Conservation (phyloP, 2,329 filamentous ascomycete genomes). For the Fusarium irregulare region DNA sequence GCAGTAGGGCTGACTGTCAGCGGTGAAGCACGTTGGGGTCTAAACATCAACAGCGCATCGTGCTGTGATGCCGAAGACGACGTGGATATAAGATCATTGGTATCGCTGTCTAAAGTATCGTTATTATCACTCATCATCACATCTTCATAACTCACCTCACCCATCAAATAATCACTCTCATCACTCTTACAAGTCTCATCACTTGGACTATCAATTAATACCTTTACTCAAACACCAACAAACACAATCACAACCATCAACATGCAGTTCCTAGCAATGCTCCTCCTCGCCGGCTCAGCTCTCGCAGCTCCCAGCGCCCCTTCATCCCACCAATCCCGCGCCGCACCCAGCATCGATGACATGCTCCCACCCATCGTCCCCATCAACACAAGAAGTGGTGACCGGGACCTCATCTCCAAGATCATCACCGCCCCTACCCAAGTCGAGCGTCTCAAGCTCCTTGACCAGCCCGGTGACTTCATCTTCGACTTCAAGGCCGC, state of each 20-base stretch:
- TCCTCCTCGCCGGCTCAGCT: conserved; percentile 8
- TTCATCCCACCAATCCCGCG: not conserved
- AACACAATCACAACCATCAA: not conserved
- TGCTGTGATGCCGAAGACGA: not conserved
- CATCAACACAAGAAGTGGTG: conserved; percentile 27
- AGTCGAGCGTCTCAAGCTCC: conserved; percentile 48
- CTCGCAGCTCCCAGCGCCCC: conserved; percentile 13
- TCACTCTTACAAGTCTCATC: not conserved
- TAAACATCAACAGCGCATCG: not conserved
- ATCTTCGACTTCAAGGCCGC: conserved; percentile 18
- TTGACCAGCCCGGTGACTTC: conserved; percentile 10
- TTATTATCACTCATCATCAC: not conserved
- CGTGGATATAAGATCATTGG: not conserved
- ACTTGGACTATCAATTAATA: not conserved
- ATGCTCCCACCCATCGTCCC: conserved; percentile 23
- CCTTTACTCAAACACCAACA: no score
- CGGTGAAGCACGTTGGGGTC: not conserved
- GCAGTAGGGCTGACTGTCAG: not conserved
- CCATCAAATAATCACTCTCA: not conserved
- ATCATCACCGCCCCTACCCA: conserved; percentile 48
- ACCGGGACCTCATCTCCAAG: conserved; percentile 46
- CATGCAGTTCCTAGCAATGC: conserved; percentile 1
- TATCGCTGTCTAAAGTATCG: not conserved
- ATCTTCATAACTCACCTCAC: not conserved
- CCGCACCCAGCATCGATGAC: conserved; percentile 9